Conservation (phyloP, 768 basidiomycete genomes). For the Trametes gibbosa region DNA sequence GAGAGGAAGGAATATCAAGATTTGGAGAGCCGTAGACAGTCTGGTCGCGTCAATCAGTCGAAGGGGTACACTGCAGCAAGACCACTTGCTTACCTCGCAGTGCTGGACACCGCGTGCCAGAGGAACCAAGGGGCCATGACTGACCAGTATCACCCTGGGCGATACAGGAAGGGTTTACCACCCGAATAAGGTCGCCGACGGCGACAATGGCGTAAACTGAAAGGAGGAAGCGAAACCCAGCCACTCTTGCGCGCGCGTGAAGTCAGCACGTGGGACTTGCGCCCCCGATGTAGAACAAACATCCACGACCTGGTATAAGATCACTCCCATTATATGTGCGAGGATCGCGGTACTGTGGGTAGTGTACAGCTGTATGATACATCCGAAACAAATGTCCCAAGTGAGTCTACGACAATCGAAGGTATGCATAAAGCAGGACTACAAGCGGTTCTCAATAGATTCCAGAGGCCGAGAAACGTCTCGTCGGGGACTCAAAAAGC, state of each 20-base stretch:
- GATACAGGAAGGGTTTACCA: conserved; percentile 17
- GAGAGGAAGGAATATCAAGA: conserved; percentile 79
- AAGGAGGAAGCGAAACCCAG: neutral
- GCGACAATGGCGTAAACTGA: conserved; percentile 6
- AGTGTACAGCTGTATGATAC: conserved; percentile 3
- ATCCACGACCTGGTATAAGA: too few relatives aligned
- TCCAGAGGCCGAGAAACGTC: conserved; percentile 21
- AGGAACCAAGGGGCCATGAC: conserved; percentile 59
- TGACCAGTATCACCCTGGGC: conserved; percentile 14
- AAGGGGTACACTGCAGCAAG: neutral
- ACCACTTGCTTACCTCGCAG: conserved; percentile 48
- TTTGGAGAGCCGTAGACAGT: conserved; percentile 74
- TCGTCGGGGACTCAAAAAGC: conserved; percentile 66
- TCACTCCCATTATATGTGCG: neutral
- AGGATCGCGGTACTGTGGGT: neutral
- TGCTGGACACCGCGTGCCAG: conserved; percentile 63
- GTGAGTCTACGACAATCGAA: too few relatives aligned
- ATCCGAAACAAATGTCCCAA: conserved; percentile 10
- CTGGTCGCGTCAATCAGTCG: conserved; percentile 35
- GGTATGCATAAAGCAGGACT: neutral
- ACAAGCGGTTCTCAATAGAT: conserved; percentile 2
- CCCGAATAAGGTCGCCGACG: conserved; percentile 9
- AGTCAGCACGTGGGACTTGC: conserved; percentile 5
- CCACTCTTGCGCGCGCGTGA: neutral
- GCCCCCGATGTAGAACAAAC: too few relatives aligned